Base-by-base conservation (phyloP, 2,329 filamentous ascomycete species). In the Sarocladium oryzae region DNA sequence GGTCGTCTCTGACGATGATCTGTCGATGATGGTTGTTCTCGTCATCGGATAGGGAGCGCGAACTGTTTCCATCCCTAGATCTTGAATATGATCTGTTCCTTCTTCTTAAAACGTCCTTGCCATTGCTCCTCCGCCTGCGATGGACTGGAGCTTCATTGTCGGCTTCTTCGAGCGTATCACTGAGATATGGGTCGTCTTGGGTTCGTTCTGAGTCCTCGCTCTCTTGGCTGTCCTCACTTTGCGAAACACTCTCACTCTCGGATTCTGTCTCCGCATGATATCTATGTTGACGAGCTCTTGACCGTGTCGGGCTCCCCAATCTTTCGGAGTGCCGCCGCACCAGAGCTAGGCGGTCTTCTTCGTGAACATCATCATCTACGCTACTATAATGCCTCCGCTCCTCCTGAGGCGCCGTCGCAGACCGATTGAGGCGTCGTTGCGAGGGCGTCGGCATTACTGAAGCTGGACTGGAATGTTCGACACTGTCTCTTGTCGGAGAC, bases 371-470 rank as follows among this genome's bases (percentile, higher is more conserved):
- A 6, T 33, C 43, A 18, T 48, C 43, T 26, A 5, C n/a, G 11
- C 10, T 41, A 23, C 7, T 7, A 33, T 33, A 20, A 5, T 26
- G 26, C 20, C 43, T 33, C 28, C 43, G 24, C 16, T 48, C 26
- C 6, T 48, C 43, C 43, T 30, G 13, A 21, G 43, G 43, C 15
- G 24, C 43, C 28, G 43, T 48, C 43, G 43, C 24, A 33, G 43
- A 48, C 21, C 43, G 28, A 48, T 48, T 20, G n/a, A 30, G 28
- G 28, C 43, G 43, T 33, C 28, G 16, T 48, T 48, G 43, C 43
- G 18, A 33, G 11, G 6, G 43, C 43, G 43, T 24, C 28, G 43
- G 43, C 43, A 48, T 48, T 21, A 48, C 43, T 48, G 43, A 48
- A 9, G 24, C 11, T 5, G 43, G 16, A 48, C 13, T 48, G 26